Base-by-base conservation (phyloP, 1,139 yeast genomes). In the Saccharomyces hybrid region DNA sequence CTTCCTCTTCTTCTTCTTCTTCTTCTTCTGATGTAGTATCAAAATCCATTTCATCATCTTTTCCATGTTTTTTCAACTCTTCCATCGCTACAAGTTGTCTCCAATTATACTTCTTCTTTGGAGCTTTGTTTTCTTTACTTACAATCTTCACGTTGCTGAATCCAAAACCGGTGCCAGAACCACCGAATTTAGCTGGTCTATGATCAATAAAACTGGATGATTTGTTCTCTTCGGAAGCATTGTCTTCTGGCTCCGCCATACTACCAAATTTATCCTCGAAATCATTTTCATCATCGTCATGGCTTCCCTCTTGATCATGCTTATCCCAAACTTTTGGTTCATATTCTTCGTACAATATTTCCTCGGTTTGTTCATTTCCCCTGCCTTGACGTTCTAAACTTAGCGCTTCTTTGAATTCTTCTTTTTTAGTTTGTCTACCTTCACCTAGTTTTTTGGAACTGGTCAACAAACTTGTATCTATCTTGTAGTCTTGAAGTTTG, bases 401-500 rank as follows among this genome's bases (percentile, higher is more conserved):
- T 50, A 89, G 68, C 0, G 96, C 96, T 64, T 88, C 95, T 9
- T 79, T 72, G 71, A 88, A 79, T 59, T 80, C 82, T 62, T 88
- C 95, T 53, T 76, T 78, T 60, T 79, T 82, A 0, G 96, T 87
- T 58, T 81, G 84, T 59, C 78, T 80, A 2, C 95, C 96, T 32
- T 81, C 79, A 54, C 97, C 97, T 51, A 91, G 76, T 2, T 80
- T 77, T 67, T 88, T 88, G 42, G 95, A 80, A 46, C 93, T 85
- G 23, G 83, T 83, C 61, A 88, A 73, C 16, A 80, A 64, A 0
- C 82, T 72, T 0, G 96, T 83, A 64, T 91, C 96, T 48, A 91
- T 78, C 59, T 84, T 82, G 1, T 95, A 83, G 25, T 77, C 77
- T 46, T 85, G 77, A 49, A 93, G 76, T 67, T 90, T 91, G 56